Evolutionary conservation across 768 basidiomycete genomes (phyloP).

Genomic region (Leucocoprinus leucothites): DNA sequence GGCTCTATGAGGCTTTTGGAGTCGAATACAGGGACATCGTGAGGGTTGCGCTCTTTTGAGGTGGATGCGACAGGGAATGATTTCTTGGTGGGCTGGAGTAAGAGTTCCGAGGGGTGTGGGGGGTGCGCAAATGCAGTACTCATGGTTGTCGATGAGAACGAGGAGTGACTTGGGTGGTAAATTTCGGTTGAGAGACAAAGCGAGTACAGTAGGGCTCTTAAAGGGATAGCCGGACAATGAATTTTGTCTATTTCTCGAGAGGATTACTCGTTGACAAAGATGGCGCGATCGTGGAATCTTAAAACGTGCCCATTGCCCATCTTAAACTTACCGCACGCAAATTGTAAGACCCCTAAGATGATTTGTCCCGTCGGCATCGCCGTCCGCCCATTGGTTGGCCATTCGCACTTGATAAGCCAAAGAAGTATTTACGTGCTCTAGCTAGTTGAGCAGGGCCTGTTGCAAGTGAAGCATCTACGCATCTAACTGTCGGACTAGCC

Average conservation of each 20-base stretch:
- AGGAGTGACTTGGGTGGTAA: background rate
- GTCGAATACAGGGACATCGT: constrained; percentile 52
- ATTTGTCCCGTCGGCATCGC: no score
- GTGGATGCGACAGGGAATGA: constrained; percentile 2
- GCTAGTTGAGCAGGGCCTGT: no score
- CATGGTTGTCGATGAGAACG: constrained; percentile 17
- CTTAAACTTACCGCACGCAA: background rate
- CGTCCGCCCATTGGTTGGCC: no score
- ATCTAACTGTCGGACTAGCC: no score
- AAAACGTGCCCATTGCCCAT: background rate
- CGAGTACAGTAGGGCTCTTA: background rate
- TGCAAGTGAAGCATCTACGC: no score
- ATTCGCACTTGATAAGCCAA: no score
- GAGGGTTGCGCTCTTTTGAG: constrained; percentile 42
- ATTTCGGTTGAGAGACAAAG: background rate
- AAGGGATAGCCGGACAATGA: background rate
- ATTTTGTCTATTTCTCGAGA: constrained; percentile 2
- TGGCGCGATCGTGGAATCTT: constrained; percentile 10
- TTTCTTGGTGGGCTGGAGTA: background rate
- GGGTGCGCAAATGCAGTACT: constrained; percentile 27
- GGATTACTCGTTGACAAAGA: background rate
- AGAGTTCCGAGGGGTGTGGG: constrained; percentile 26
- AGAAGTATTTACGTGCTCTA: no score
- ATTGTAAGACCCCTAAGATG: background rate
- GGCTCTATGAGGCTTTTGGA: constrained; percentile 22